Evolutionary conservation across 352 stramenopile genomes (phyloP).

Genomic region (Globisporangium abappressorium): DNA sequence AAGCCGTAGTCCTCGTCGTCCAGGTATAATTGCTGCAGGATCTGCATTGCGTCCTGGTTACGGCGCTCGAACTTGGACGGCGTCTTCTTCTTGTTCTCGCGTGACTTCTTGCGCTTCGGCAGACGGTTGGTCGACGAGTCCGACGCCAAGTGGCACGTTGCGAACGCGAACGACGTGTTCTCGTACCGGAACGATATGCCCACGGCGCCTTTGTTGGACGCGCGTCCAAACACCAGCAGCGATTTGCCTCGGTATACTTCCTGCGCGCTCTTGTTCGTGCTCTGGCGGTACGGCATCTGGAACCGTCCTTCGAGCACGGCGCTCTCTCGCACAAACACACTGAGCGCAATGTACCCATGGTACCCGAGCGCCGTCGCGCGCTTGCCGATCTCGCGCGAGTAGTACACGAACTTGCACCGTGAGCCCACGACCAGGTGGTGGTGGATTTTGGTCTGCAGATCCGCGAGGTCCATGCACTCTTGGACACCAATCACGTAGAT

Average conservation of each 20-base stretch:
- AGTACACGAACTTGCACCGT: slow-evolving; percentile 66
- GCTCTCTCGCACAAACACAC: slow-evolving; percentile 71
- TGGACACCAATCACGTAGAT: slow-evolving; percentile 24
- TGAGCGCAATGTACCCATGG: slow-evolving; percentile 87
- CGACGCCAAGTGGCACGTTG: slow-evolving; percentile 84
- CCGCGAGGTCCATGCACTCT: slow-evolving; percentile 85
- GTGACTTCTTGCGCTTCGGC: slow-evolving; percentile 24
- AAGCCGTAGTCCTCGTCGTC: slow-evolving; percentile 85
- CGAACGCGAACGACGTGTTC: slow-evolving; percentile 61
- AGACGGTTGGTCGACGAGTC: slow-evolving; percentile 64
- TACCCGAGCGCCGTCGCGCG: slow-evolving; percentile 74
- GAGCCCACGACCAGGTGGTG: slow-evolving; percentile 54
- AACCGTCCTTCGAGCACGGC: slow-evolving; percentile 65
- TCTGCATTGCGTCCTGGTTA: slow-evolving; percentile 81
- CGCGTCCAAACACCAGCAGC: slow-evolving; percentile 67
- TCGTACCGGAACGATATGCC: slow-evolving; percentile 59
- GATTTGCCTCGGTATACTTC: slow-evolving; percentile 80
- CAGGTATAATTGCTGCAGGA: slow-evolving; percentile 78
- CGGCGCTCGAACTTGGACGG: slow-evolving; percentile 73
- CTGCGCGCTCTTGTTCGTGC: slow-evolving; percentile 54
- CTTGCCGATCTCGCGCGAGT: slow-evolving; percentile 80
- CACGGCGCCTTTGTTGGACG: slow-evolving; percentile 71
- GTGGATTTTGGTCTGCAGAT: slow-evolving; percentile 65
- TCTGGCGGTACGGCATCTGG: slow-evolving; percentile 54
- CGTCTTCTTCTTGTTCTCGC: slow-evolving; percentile 14